Base-by-base conservation (phyloP, 2,329 filamentous ascomycete genomes). In the Leptographium lundbergii region DNA sequence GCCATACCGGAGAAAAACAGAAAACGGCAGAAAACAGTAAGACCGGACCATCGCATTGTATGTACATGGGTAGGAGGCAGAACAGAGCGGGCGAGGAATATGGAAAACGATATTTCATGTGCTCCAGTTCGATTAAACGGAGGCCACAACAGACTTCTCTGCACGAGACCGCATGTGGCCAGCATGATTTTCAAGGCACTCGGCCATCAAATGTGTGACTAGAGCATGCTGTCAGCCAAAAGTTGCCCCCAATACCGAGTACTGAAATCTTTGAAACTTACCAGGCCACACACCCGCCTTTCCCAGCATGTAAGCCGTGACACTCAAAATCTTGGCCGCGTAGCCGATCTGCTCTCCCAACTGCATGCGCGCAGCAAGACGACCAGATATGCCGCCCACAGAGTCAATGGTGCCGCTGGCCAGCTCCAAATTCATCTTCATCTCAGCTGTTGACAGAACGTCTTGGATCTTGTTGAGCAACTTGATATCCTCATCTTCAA, bases 271-370 rank as follows among this genome's bases (percentile, higher is more conserved):
- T 9, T 36, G 29, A 36, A 47, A 75, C 84, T 78, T 75, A 91
- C 88, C 86, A 70, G 91, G 91, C 92, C 94, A 99, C 32, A 96
- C 89, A 64, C 89, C 87, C 63, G 89, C 88, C 73, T 90, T 90
- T 65, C 91, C 88, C 63, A 97, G 79, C 80, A 95, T 88, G 72
- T 89, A 87, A 54, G 91, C 89, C 63, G 89, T 94, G 58, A 94
- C 81, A 67, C 88, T 82, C 66, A 96, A 74, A 54, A 96, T 84
- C 74, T 91, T 94, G 62, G 87, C 86, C 29, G 89, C 91, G 69
- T 89, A 94, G 42, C 92, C 91, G 59, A 82, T 84, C 67, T 85
- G 77, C 60, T 82, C 79, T 66, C 79, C 77, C 67, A 81, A 78
- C 57, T 77, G 74, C 57, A 65, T 56, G 27, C 34, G 66, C 77